phyloP scores from a whole-genome alignment of 2,329 filamentous ascomycete species.

The Tolypocladium nubicola region DNA sequence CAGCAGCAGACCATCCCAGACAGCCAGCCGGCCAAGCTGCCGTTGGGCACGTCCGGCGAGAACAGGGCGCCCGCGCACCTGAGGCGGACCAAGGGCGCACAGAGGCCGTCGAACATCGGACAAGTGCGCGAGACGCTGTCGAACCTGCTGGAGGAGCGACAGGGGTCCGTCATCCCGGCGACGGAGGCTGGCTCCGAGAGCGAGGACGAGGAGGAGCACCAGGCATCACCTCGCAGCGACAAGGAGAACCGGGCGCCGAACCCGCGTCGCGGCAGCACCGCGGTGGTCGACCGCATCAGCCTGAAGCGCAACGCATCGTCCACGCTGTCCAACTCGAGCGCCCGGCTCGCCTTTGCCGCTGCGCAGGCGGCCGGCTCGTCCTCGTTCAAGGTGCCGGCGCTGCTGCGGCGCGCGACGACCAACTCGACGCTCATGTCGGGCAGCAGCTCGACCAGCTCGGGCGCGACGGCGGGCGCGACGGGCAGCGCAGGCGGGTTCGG shows the following conservation, averaged over 20 bases:
- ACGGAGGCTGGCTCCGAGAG: conserved; percentile 23
- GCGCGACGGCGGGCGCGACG: not conserved
- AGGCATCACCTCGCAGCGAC: conserved; percentile 20
- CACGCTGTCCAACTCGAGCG: conserved; percentile 15
- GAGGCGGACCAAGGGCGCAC: conserved; percentile 50
- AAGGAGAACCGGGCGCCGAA: conserved; percentile 38
- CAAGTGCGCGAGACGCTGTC: conserved; percentile 80
- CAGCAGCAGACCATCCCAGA: conserved; percentile 32
- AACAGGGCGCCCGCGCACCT: conserved; percentile 48
- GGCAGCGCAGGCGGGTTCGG: conserved; percentile 26
- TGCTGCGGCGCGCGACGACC: conserved; percentile 65
- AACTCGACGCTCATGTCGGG: conserved; percentile 39
- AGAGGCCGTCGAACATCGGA: conserved; percentile 62
- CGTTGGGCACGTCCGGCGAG: conserved; percentile 24
- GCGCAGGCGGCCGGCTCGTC: conserved; percentile 24
- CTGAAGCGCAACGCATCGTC: conserved; percentile 48
- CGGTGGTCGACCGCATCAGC: conserved; percentile 63
- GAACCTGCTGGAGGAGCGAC: conserved; percentile 65
- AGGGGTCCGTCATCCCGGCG: conserved; percentile 37
- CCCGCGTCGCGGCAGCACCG: conserved; percentile 23
- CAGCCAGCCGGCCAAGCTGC: conserved; percentile 35
- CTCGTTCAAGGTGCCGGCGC: conserved; percentile 57
- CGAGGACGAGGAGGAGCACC: conserved; percentile 27
- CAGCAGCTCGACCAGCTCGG: conserved; percentile 16
- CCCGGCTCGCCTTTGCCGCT: conserved; percentile 47